These are phyloP conservation scores for Sisymbrium irio DNA, from an alignment of 345 rosid species.

Conservation along the genomic window DNA sequence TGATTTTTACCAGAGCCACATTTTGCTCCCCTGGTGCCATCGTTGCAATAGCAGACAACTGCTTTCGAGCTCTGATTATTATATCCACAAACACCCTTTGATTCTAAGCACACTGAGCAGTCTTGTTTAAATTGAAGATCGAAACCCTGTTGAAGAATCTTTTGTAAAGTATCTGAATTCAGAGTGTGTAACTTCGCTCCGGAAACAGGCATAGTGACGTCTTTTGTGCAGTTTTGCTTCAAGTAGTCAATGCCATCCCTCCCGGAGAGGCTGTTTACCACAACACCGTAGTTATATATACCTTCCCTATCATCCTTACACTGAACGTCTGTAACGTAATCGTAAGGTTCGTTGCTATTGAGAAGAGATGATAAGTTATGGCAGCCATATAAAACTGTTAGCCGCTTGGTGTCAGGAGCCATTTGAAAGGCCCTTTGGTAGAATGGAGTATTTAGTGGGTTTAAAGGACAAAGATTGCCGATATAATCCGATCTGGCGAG, in stretches of 20 bases:
- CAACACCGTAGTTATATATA: background rate
- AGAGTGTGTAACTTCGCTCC: background rate
- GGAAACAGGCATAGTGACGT: conserved; percentile 16
- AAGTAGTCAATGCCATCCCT: background rate
- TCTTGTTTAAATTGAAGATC: background rate
- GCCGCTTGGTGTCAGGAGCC: background rate
- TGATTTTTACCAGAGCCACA: conserved; percentile 7
- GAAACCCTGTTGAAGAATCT: conserved; percentile 34
- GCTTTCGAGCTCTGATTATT: background rate
- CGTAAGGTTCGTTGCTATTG: background rate
- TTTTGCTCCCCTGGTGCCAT: background rate
- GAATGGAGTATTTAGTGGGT: background rate
- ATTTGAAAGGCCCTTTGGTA: background rate
- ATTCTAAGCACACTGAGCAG: conserved; percentile 6
- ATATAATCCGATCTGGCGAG: conserved; percentile 35
- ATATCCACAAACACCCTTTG: conserved; percentile 41
- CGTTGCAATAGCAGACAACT: conserved; percentile 33
- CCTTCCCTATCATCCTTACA: background rate
- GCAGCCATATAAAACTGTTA: conserved; percentile 40
- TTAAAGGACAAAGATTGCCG: conserved; percentile 10
- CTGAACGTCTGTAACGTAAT: background rate
- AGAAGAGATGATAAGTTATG: background rate
- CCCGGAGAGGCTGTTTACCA: background rate
- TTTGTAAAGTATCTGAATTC: background rate
- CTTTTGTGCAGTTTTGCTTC: background rate